Percentiles rank a stretch among this genome's conserved stretches.
phyloP scores from a whole-genome alignment of 176 grass and related monocot species.

The Tuctoria greenei region DNA sequence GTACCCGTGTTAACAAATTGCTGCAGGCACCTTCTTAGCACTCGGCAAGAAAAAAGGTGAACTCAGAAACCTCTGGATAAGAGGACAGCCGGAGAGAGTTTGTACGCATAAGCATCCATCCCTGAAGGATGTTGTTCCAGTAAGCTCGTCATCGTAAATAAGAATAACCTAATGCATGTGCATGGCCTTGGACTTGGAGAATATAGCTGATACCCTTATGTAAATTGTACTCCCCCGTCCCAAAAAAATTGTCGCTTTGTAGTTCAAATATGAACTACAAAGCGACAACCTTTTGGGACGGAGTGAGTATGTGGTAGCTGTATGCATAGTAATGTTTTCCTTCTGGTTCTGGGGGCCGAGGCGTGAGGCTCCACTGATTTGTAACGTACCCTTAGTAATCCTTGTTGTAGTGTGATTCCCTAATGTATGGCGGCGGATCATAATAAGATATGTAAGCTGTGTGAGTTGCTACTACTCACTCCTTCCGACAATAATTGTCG shows the following conservation, averaged over 20 bases:
- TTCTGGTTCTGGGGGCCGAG: neutral
- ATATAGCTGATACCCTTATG: neutral
- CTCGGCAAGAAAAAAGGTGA: conserved; percentile 76
- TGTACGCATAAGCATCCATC: conserved; percentile 59
- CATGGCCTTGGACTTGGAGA: conserved; percentile 13
- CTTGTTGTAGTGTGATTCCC: neutral
- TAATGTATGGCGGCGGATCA: neutral
- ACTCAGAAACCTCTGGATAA: conserved; percentile 78
- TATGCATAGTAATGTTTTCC: neutral
- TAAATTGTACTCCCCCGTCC: neutral
- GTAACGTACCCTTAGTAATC: neutral
- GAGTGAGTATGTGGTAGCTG: neutral
- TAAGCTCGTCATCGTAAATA: neutral
- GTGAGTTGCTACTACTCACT: no score
- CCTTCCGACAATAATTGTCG: no score
- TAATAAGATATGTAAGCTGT: neutral
- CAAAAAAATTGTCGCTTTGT: no score
- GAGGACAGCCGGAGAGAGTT: conserved; percentile 75
- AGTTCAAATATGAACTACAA: no score
- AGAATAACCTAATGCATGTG: neutral
- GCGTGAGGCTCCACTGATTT: neutral
- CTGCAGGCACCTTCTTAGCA: conserved; percentile 73
- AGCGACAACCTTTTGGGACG: no score
- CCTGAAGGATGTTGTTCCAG: conserved; percentile 9
- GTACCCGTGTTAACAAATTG: neutral